Conservation (phyloP, 352 stramenopile genomes). For the Thalassiosira livingstoniorum region DNA sequence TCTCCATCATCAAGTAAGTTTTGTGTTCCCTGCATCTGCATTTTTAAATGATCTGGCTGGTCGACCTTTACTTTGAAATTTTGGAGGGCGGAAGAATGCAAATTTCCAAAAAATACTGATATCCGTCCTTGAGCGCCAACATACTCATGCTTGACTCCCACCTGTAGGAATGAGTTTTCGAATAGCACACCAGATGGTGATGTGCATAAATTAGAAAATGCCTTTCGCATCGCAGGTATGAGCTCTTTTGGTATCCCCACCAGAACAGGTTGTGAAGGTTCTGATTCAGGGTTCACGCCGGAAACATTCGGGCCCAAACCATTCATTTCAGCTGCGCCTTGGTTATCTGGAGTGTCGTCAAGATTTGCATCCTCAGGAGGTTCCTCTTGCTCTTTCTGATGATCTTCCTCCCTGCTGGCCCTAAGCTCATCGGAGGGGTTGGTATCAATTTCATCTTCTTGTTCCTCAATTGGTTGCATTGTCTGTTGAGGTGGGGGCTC, state of each 20-base stretch:
- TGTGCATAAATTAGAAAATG: constrained; percentile 89
- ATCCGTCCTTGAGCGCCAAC: constrained; percentile 92
- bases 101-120: constrained; percentile 96
- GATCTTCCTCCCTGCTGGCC: constrained; percentile 19
- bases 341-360: constrained; percentile 14
- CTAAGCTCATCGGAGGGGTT: constrained; percentile 19
- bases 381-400: constrained; percentile 5
- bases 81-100: constrained; percentile 86
- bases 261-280: constrained; percentile 41
- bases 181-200: constrained; percentile 91
- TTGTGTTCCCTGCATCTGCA: constrained; percentile 84
- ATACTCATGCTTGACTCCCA: constrained; percentile 96
- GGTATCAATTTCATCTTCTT: constrained; percentile 32
- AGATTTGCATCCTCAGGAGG: background rate
- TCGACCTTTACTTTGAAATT: constrained; percentile 89
- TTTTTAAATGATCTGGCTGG: constrained; percentile 81
- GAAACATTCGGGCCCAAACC: constrained; percentile 48
- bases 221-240: constrained; percentile 88
- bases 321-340: constrained; percentile 5
- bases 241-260: constrained; percentile 85
- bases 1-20: constrained; percentile 80
- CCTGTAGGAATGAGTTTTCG: constrained; percentile 93
- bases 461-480: constrained; percentile 50
- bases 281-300: constrained; percentile 29
- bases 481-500: constrained; percentile 7